phyloP scores from a whole-genome alignment of 148 eudicot species.

The Suaeda aralocaspica region DNA sequence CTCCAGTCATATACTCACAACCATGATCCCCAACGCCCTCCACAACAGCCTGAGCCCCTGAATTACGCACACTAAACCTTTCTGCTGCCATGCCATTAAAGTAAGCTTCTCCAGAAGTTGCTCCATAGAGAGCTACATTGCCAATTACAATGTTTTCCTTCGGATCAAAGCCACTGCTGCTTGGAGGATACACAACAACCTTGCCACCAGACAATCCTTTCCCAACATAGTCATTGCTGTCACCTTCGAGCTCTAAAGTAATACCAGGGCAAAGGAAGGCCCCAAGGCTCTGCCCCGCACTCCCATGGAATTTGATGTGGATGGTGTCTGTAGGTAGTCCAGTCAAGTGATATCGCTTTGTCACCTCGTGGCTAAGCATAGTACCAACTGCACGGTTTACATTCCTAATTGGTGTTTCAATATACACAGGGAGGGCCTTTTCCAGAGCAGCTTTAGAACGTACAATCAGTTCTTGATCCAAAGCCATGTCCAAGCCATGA shows the following conservation, averaged over 20 bases:
- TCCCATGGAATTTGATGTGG: conserved; percentile 83
- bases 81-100: conserved; percentile 99
- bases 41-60: conserved; percentile 93
- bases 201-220: conserved; percentile 97
- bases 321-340: conserved; percentile 86
- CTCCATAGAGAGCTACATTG: conserved; percentile 96
- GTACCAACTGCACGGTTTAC: conserved; percentile 93
- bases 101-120: conserved; percentile 88
- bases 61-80: conserved; percentile 91
- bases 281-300: conserved; percentile 98
- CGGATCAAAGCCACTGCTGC: conserved; percentile 81
- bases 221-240: conserved; percentile 98
- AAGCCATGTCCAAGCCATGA: conserved; percentile 92
- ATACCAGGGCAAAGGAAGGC: conserved; percentile 97
- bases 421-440: conserved; percentile 77
- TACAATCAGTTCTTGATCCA: conserved; percentile 63
- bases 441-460: conserved; percentile 70
- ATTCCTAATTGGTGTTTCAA: conserved; percentile 76
- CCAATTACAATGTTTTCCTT: conserved; percentile 97
- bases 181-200: conserved; percentile 89
- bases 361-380: conserved; percentile 99
- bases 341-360: conserved; percentile 63
- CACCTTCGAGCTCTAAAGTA: conserved; percentile 95
- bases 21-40: conserved; percentile 99
- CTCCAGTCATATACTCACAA: conserved; percentile 99